These are phyloP conservation scores for Euphrasia confusa DNA, from an alignment of 257 asterid species.

Conservation along the genomic window DNA sequence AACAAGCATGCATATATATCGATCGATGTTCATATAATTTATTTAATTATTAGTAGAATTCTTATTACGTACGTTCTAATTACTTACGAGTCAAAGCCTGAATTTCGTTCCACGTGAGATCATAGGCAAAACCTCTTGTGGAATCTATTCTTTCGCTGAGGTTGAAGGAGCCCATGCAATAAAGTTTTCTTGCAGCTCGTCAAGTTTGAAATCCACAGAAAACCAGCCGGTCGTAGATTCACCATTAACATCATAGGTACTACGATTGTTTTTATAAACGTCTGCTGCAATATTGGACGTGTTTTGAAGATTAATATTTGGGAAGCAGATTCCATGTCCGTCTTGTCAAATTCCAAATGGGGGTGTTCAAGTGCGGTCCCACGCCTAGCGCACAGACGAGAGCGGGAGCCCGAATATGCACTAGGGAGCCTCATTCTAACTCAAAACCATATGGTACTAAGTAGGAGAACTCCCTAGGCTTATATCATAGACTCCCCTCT, in stretches of 20 bases:
- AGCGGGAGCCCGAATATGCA: no score
- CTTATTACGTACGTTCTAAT: no score
- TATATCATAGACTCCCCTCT: no score
- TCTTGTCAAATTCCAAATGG: no score
- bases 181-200: conserved; percentile 26
- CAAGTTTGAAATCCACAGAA: not conserved
- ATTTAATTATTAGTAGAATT: no score
- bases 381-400: no score
- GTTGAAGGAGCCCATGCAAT: conserved; percentile 82
- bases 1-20: not conserved
- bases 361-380: no score
- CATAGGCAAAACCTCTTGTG: conserved; percentile 32
- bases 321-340: not conserved
- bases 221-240: not conserved
- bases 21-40: no score
- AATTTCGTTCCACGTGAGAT: conserved; percentile 47
- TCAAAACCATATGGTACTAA: no score
- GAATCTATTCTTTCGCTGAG: conserved; percentile 50
- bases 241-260: not conserved
- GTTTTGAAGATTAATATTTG: not conserved
- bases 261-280: not conserved
- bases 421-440: no score
- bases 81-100: no score
- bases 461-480: no score
- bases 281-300: not conserved